Evolutionary conservation across 2,329 filamentous ascomycete genomes (phyloP).

Genomic region (Tolypocladium ophioglossoides): DNA sequence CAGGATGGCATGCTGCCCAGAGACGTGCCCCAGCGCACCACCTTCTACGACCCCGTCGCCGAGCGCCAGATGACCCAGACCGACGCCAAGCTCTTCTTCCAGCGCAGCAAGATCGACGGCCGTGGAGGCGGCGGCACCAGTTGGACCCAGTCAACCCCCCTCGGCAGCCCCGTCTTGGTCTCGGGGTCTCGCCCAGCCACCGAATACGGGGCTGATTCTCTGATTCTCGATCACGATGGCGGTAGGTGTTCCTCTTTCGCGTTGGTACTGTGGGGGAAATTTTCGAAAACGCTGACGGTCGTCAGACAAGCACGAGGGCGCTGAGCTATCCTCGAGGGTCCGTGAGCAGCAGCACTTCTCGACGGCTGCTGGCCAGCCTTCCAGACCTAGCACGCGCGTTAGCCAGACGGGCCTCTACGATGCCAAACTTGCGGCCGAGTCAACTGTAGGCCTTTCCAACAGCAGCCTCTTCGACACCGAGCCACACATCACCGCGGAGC

Average conservation of each 20-base stretch:
- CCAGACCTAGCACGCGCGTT: conserved; percentile 21
- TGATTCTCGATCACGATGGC: conserved; percentile 18
- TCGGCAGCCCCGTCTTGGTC: conserved; percentile 34
- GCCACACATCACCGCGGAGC: conserved; percentile 70
- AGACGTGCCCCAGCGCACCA: conserved; percentile 59
- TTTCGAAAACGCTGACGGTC: conserved; percentile 1
- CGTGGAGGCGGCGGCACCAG: conserved; percentile 22
- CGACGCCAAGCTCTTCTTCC: conserved; percentile 93
- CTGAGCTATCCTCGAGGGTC: conserved; percentile 1
- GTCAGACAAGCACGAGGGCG: conserved; percentile 6
- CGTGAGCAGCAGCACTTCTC: conserved; percentile 1
- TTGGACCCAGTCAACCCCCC: conserved; percentile 32
- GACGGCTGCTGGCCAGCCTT: not conserved
- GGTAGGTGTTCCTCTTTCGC: conserved; percentile 5
- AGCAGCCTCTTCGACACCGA: conserved; percentile 63
- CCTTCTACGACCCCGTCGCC: conserved; percentile 85
- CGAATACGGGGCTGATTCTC: conserved; percentile 25
- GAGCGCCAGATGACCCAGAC: conserved; percentile 92
- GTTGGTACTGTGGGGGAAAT: not conserved
- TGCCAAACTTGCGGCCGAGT: conserved; percentile 27
- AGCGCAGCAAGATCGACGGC: conserved; percentile 64
- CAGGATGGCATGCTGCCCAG: conserved; percentile 49
- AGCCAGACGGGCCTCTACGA: conserved; percentile 17
- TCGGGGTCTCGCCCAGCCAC: conserved; percentile 23
- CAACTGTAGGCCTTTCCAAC: conserved; percentile 47